Base-by-base conservation (phyloP, 2,329 filamentous ascomycete species). In the Hymenotorrendiella dingleyae region DNA sequence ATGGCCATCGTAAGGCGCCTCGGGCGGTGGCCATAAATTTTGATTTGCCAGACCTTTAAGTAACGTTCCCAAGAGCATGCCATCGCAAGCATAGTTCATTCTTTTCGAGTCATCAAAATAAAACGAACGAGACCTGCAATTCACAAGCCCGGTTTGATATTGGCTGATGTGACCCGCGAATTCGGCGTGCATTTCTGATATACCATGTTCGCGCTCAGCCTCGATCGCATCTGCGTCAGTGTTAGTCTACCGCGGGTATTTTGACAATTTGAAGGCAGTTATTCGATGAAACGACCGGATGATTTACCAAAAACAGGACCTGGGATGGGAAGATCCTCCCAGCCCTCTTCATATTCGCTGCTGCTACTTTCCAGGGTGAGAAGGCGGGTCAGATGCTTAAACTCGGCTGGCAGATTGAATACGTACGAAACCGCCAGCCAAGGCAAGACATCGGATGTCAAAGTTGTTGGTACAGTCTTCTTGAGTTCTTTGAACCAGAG, bases 341-440 rank as follows among this genome's bases (percentile, higher is more conserved):
- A 19, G 7, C n/a, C 16, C n/a, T 40, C 28, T 17, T 17, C 38
- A 4, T 17, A 10, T 3, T 34, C 39, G n/a, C 21, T 12, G 11
- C 29, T 22, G 11, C 30, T 28, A 6, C 39, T 42, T n/a, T 35
- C 39, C 11, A 35, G 14, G 10, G 29, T 33, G 9, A 17, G 22
- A 20, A 40, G 33, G 3, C 29, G 28, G 3, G 39, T 42, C 30
- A 42, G 9, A 21, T 34, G 29, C 22, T 42, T 42, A 12, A 42
- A 42, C 17, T 42, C 39, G 6, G 30, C 14, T 3, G 39, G 30
- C 10, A 42, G 23, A 6, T 35, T 42, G 26, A 52, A 49, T 6
- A 52, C 42, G 28, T 37, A 52, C 5, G 40, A 34, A 8, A 49
- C 43, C 12, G 36, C 28, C 4, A 52, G 17, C 49, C 41, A 49